Percentiles rank a stretch among this genome's conserved stretches.
Conservation (phyloP, 306 rosid species). For the Cyclanthera cordifolia region DNA sequence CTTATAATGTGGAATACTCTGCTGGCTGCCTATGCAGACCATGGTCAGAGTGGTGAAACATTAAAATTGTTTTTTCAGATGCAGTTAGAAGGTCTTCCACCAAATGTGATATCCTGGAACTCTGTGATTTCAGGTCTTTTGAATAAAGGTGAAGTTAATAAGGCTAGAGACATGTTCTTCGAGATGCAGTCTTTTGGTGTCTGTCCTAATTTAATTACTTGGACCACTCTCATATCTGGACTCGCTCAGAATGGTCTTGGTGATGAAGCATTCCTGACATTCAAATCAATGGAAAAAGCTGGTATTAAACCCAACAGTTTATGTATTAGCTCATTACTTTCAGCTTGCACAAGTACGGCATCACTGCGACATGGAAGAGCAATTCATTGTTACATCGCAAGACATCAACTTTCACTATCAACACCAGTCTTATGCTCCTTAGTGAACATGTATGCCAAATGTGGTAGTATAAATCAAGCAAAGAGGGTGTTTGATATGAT, state of each 20-base stretch:
- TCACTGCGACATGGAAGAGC: constrained; percentile 49
- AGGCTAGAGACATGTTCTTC: constrained; percentile 51
- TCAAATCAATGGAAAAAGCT: constrained; percentile 49
- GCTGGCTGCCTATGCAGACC: constrained; percentile 62
- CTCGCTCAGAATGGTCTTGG: constrained; percentile 44
- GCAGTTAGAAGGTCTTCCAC: constrained; percentile 59
- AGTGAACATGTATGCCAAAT: constrained; percentile 77
- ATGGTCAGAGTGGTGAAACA: constrained; percentile 61
- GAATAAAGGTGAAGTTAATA: constrained; percentile 49
- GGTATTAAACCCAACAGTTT: constrained; percentile 43
- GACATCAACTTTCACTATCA: constrained; percentile 30
- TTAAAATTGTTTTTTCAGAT: constrained; percentile 61
- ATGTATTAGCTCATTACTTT: constrained; percentile 42
- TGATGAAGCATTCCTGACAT: constrained; percentile 38
- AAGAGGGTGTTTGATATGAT: constrained; percentile 35
- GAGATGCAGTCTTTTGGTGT: constrained; percentile 48
- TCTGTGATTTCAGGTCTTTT: constrained; percentile 55
- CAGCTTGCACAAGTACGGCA: constrained; percentile 43
- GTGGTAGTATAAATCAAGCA: constrained; percentile 43
- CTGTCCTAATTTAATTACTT: constrained; percentile 50
- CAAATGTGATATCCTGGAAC: constrained; percentile 70
- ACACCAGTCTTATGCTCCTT: constrained; percentile 32
- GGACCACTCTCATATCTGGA: constrained; percentile 69
- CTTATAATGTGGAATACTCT: constrained; percentile 69
- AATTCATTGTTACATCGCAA: constrained; percentile 52